Base-by-base conservation (phyloP, 2,329 filamentous ascomycete species). In the Fusarium sp. region DNA sequence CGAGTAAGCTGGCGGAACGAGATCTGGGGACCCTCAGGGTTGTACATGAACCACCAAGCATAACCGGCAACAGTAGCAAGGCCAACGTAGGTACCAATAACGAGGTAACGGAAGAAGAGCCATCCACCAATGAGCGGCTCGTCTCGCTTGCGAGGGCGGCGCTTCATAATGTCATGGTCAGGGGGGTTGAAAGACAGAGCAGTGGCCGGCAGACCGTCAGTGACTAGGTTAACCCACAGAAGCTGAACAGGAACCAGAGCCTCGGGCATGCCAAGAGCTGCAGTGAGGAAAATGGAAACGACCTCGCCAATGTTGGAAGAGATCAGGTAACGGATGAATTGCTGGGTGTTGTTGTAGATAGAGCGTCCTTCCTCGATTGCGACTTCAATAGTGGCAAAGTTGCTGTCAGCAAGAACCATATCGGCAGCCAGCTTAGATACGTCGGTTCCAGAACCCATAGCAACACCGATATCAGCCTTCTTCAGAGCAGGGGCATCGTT, bases 41-140 rank as follows among this genome's bases (percentile, higher is more conserved):
- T 95, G 84, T 92, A 97, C 91, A 99, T 94, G 85, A 98, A 99
- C 93, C 94, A 99, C 96, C 96, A 99, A n/a, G 93, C 95, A 77
- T 99, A 99, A 45, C 96, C 96, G 75, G 91, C 94, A 20, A 99
- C 96, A 5, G 96, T 99, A 54, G 96, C 96, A 40, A 93, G 85
- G 77, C 96, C 96, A 60, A 99, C 96, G 70, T 99, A 99, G 10
- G 89, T 93, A 65, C 96, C 96, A 73, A 99, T 96, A 49, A 98
- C 90, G 84, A 99, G 89, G 81, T 99, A 99, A 53, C 96, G 90
- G 87, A 98, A 94, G 84, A 99, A 97, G 39, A 99, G 83, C 96
- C 96, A 99, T 62, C 94, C 94, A 44, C 93, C 90, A 53, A 99
- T 95, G 50, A 99, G 90, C 8, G 92, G 83, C 81, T 99, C 96